Evolutionary conservation across 148 eudicot species (phyloP), one percentile per base, ranked within the genome.

Genomic region (Persicaria maculosa): DNA sequence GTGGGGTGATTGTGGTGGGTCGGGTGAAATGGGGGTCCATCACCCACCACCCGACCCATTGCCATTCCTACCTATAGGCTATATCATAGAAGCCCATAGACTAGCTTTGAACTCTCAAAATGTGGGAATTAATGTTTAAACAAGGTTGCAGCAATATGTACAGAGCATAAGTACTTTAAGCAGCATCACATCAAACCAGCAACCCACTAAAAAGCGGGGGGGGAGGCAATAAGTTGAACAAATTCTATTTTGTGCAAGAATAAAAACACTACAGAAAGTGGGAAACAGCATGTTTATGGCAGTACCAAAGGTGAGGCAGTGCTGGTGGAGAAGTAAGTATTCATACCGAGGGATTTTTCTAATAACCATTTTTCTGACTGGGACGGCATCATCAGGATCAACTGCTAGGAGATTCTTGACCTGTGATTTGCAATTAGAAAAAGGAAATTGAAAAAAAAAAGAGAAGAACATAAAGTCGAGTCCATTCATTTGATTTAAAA

Each of bases 301-400:
- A 22, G 22, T 20, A 12, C 22, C 36, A 20, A 59, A 22, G 40
- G 65, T 22, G 31, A 57, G 9, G 31, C 9, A 14, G 36, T 22
- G 31, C 67, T 43, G 17, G 67, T 9, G 44, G 4, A 22, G 9
- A 12, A 61, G 25, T 61, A 40, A 40, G 17, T 64, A 31, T 45
- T 64, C 69, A 64, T 85, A 91, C 98, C 97, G 79, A 46, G 98
- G 98, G 75, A 95, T 89, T 85, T 87, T 92, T 73, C 98, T 76
- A 55, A 94, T 75, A 31, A 84, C 25, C 88, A 92, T 88, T 85
- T 87, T 95, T 82, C 96, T 86, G 50, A 92, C 81, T 68, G 96
- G 91, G 76, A 91, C 87, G 77, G 84, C 89, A 81, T 86, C 89
- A 48, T 86, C 88, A 40, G 95, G 93, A 77, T 91, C 86, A 82